Conservation (phyloP, 169 alveolate genomes). For the Perkinsus olseni region DNA sequence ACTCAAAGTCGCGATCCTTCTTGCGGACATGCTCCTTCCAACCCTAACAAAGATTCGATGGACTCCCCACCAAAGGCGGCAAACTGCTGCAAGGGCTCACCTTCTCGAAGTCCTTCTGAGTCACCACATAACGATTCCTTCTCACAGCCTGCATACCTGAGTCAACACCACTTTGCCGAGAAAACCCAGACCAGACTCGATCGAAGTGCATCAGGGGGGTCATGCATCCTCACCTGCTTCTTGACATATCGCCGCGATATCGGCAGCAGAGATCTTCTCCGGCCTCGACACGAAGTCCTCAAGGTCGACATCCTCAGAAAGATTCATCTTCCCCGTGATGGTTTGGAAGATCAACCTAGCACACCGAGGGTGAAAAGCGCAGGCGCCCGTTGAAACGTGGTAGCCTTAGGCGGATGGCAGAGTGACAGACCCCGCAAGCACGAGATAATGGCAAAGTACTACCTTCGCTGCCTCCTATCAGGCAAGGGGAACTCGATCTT, state of each 20-base stretch:
- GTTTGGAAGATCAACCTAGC: constrained; percentile 72
- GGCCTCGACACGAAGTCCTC: constrained; percentile 94
- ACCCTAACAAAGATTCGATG: constrained; percentile 46
- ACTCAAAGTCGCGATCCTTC: constrained; percentile 84
- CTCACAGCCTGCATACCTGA: constrained; percentile 95
- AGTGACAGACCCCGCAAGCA: too few relatives aligned
- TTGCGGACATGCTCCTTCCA: constrained; percentile 88
- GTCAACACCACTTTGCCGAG: too few relatives aligned
- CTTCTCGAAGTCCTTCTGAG: constrained; percentile 91
- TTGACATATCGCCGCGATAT: constrained; percentile 93
- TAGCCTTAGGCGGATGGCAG: too few relatives aligned
- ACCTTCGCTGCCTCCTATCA: constrained; percentile 92
- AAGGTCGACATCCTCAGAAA: constrained; percentile 92
- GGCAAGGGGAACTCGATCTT: constrained; percentile 97
- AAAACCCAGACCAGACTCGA: not conserved
- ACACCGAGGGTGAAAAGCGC: not conserved
- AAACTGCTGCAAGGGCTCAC: not conserved
- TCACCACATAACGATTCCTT: constrained; percentile 76
- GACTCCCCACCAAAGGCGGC: too few relatives aligned
- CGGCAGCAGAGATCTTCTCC: constrained; percentile 96
- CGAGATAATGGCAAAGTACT: too few relatives aligned
- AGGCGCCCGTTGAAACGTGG: too few relatives aligned
- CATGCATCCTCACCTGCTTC: constrained; percentile 81
- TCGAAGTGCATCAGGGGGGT: not conserved
- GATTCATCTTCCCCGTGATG: constrained; percentile 93